Percentiles rank a stretch among this genome's conserved stretches.
These are phyloP conservation scores for Plantago elongata DNA, from an alignment of 257 asterid genomes.

Conservation along the genomic window DNA sequence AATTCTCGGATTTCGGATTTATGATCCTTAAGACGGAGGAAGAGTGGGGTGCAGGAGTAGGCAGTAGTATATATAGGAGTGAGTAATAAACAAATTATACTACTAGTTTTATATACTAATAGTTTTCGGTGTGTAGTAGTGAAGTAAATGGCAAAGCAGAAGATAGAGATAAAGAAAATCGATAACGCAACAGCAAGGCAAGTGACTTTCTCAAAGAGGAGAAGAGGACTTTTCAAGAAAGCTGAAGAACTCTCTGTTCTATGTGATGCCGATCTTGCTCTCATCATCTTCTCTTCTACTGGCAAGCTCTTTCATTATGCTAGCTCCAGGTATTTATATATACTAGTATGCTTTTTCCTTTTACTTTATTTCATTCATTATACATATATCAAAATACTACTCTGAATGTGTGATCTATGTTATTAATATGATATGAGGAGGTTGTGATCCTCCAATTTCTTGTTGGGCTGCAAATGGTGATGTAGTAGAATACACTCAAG, in stretches of 20 bases:
- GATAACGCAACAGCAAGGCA: constrained; percentile 73
- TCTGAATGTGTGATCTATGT: no score
- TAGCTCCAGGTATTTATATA: constrained; percentile 45
- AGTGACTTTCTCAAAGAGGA: constrained; percentile 72
- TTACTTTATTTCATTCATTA: no score
- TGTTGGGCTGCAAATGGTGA: background rate
- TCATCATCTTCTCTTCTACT: constrained; percentile 65
- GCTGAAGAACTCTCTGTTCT: constrained; percentile 80
- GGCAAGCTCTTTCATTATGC: constrained; percentile 68
- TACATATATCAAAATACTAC: no score
- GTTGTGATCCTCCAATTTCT: no score
- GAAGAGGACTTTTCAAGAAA: constrained; percentile 83
- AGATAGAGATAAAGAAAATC: constrained; percentile 74
- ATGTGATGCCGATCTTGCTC: constrained; percentile 78
- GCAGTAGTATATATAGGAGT: no score
- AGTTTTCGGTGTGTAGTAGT: no score
- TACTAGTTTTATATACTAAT: no score
- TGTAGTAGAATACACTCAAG: background rate
- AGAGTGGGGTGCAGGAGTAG: no score
- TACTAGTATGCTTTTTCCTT: background rate
- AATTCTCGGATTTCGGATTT: no score
- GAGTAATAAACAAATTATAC: no score
- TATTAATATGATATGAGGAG: no score
- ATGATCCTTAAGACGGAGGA: no score
- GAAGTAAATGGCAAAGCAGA: constrained; percentile 60